Base-by-base conservation (phyloP, 306 rosid species). In the Rubus idaeus region DNA sequence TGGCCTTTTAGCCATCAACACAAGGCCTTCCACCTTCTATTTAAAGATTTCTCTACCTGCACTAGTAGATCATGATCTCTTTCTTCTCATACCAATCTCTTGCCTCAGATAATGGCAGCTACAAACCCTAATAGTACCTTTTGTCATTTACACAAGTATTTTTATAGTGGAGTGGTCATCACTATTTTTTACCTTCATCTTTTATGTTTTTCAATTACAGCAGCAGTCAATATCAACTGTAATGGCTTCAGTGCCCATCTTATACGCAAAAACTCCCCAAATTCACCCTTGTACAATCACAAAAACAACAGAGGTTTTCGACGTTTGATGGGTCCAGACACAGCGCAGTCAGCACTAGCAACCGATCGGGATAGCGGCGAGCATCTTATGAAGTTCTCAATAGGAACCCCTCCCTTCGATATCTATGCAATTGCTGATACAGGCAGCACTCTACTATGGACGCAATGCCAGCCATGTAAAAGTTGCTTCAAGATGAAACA, bases 321-420 rank as follows among this genome's bases (percentile, higher is more conserved):
- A 42, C 57, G 53, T 68, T 44, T 61, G 21, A 42, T 8, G 44
- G 68, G 62, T 58, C 14, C 46, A 75, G 26, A 77, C 5, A 30
- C 67, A 0, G 50, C 58, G 4, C 76, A 73, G 21, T 56, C 78
- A 30, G 0, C 35, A 20, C 10, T 57, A 20, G 1, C 0, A 6
- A 10, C 5, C 3, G 68, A 63, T 39, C 6, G 13, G 30, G 64
- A 83, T 78, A 81, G 81, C 44, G 88, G 88, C 0, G 82, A 81
- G 40, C 86, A 81, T 69, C 86, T 88, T 73, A 81, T 90, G 82
- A 88, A 88, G 74, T 68, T 88, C 63, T 72, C 90, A 9, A 8
- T 88, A 46, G 92, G 95, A 80, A 81, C 85, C 6, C 95, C 95
- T 8, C 88, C 92, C 0, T 68, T 77, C 17, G 86, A 84, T 68